phyloP scores from a whole-genome alignment of 768 basidiomycete genomes.

The Floccularia luteovirens region DNA sequence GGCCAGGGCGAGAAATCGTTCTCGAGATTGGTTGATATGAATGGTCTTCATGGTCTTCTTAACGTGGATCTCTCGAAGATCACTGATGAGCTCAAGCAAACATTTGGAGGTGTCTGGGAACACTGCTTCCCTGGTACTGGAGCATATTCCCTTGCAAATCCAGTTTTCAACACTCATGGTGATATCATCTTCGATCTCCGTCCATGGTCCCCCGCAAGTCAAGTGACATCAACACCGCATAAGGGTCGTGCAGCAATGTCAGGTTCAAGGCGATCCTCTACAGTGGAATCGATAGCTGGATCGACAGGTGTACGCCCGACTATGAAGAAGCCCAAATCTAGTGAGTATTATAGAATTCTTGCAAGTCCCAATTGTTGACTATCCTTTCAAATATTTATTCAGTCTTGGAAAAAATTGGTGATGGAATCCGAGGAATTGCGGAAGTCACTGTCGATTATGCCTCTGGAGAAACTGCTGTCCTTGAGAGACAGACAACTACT shows the following conservation, averaged over 20 bases:
- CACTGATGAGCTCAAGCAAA: slow-evolving; percentile 2
- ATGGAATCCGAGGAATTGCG: not conserved
- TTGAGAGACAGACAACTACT: not conserved
- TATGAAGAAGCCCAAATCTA: slow-evolving; percentile 2
- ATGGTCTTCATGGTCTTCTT: slow-evolving; percentile 3
- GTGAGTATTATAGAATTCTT: not conserved
- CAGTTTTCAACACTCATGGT: slow-evolving; percentile 7
- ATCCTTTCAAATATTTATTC: not conserved
- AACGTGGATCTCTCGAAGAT: slow-evolving; percentile 5
- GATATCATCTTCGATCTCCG: slow-evolving; percentile 8
- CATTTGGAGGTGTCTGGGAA: slow-evolving; percentile 9
- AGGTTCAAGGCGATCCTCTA: not conserved
- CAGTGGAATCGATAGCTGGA: not conserved
- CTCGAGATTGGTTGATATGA: slow-evolving; percentile 3
- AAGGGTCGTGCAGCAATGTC: not conserved
- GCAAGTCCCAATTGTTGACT: not conserved
- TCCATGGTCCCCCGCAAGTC: slow-evolving; percentile 2
- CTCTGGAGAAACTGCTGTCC: not conserved
- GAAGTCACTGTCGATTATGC: not conserved
- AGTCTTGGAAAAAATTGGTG: slow-evolving; percentile 3
- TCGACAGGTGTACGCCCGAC: not conserved
- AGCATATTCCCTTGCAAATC: slow-evolving; percentile 8
- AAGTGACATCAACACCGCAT: not conserved
- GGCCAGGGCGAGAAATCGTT: slow-evolving; percentile 3
- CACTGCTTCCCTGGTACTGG: slow-evolving; percentile 7